phyloP scores from a whole-genome alignment of 257 asterid species.

The Solanum pinnatisectum region DNA sequence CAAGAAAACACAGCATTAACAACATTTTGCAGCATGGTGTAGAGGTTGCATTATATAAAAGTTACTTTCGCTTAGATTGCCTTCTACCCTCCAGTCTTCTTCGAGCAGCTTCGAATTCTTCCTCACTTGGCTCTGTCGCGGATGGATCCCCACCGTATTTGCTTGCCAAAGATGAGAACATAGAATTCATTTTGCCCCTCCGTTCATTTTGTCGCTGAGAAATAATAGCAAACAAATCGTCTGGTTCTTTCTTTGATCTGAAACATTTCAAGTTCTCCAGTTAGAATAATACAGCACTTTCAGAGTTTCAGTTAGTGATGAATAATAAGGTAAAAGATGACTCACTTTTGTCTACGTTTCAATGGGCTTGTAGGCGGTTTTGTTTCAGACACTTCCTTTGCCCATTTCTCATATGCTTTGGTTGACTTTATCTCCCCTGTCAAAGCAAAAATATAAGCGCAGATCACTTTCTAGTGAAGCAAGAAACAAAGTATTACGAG shows the following conservation, averaged over 20 bases:
- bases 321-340: background rate
- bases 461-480: background rate
- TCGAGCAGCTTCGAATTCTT: slow-evolving; percentile 86
- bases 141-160: slow-evolving; percentile 58
- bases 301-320: background rate
- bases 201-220: slow-evolving; percentile 73
- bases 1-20: background rate
- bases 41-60: background rate
- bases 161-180: slow-evolving; percentile 73
- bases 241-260: slow-evolving; percentile 62
- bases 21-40: background rate
- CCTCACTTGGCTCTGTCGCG: slow-evolving; percentile 70
- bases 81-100: slow-evolving; percentile 49
- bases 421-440: slow-evolving; percentile 63
- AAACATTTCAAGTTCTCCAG: background rate
- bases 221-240: slow-evolving; percentile 57
- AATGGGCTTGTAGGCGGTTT: slow-evolving; percentile 90
- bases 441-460: background rate
- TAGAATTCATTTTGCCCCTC: slow-evolving; percentile 57
- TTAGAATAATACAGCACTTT: background rate
- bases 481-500: background rate
- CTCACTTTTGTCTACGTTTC: slow-evolving; percentile 57
- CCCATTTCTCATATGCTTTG: slow-evolving; percentile 76
- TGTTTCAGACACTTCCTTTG: slow-evolving; percentile 63
- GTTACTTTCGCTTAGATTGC: slow-evolving; percentile 44